Base-by-base conservation (phyloP, 1,284 basidiomycete species). In the Ganoderma boninense region DNA sequence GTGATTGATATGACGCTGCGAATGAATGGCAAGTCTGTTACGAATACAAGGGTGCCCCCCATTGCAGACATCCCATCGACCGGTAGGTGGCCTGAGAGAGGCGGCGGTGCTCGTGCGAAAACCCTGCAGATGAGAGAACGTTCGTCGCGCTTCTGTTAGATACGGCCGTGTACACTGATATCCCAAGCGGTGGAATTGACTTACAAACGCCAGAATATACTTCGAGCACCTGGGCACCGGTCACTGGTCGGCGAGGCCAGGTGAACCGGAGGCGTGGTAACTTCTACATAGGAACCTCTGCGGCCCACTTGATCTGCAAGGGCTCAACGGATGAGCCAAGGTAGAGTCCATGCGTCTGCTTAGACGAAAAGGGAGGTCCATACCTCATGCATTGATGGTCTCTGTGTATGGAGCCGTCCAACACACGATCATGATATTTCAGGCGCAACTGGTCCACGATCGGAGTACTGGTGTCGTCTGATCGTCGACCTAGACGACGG, bases 21-120 rank as follows among this genome's bases (percentile, higher is more conserved):
- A 44, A 40, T 57, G 61, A 63, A 43, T 43, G n/a, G 49, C 40
- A 18, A 38, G 42, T 43, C 61, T 56, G 49, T n/a, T 61, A 49
- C 40, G 46, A 60, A 61, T 42, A 67, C 54, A 68, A 68, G 42
- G 59, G 23, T 42, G 59, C 20, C 35, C 35, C 18, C 42, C 5
- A 42, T 57, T 62, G 64, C 63, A 62, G 61, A 62, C 60, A 67
- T 57, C 38, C 52, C 64, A 29, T 44, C 20, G 54, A 29, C 54
- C 18, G 54, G 54, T 54, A 57, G 54, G 54, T 57, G 64, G 57
- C 42, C 67, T 64, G 70, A 66, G 64, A 62, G 61, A 57, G 62
- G 66, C 69, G 73, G 73, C 73, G 66, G 65, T 74, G 73, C 69
- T 61, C 73, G 73, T 74, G 73, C 69, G 73, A 74, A 74, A 49